phyloP scores from a whole-genome alignment of 1,284 basidiomycete species.

The Trametes hirsuta region DNA sequence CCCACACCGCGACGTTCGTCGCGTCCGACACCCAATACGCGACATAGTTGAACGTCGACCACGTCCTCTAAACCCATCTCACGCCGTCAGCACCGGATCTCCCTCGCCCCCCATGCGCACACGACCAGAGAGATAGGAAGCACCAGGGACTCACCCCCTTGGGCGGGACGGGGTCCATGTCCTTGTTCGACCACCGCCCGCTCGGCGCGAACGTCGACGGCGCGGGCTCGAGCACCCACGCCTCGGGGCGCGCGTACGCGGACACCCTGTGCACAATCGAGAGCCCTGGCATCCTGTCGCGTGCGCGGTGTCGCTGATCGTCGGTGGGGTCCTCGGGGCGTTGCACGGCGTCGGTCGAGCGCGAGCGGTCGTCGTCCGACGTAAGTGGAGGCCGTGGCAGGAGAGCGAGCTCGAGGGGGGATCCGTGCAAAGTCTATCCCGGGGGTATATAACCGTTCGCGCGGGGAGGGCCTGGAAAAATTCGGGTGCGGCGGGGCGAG shows the following conservation, averaged over 20 bases:
- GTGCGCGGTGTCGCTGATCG: not conserved
- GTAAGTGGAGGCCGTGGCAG: not conserved
- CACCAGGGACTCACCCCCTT: constrained; percentile 33
- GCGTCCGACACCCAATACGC: constrained; percentile 72
- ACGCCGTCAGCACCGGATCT: not conserved
- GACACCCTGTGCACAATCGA: constrained; percentile 9
- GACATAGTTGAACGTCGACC: constrained; percentile 63
- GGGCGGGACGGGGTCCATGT: constrained; percentile 73
- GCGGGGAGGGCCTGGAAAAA: constrained; percentile 13
- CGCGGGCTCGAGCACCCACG: constrained; percentile 52
- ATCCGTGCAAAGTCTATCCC: not conserved
- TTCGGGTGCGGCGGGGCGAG: constrained; percentile 7
- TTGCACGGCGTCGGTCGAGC: not conserved
- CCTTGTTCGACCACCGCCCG: constrained; percentile 68
- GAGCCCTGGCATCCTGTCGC: not conserved
- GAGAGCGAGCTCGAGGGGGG: constrained; percentile 1
- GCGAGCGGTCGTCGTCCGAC: not conserved
- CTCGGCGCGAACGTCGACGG: constrained; percentile 55
- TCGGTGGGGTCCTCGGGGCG: not conserved
- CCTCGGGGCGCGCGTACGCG: constrained; percentile 32
- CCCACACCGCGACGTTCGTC: constrained; percentile 51
- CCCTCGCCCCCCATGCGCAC: too few species aligned
- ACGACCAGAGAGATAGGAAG: not conserved
- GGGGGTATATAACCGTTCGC: constrained; percentile 4
- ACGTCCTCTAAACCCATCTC: constrained; percentile 47